phyloP scores from a whole-genome alignment of 106 monocot species.

The Dactylorhiza incarnata region DNA sequence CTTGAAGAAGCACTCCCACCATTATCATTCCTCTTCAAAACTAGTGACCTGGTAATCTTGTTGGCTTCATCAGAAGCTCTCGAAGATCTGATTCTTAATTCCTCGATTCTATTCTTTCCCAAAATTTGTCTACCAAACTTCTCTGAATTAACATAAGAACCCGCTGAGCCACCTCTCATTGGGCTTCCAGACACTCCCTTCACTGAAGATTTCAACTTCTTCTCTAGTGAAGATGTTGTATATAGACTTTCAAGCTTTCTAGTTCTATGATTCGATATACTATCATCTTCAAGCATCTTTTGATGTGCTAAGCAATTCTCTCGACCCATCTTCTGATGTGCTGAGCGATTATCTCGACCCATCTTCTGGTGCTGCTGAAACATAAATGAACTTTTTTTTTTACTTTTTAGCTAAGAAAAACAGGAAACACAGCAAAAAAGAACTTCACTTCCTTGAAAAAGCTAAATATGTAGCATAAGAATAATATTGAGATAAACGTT shows the following conservation, averaged over 20 bases:
- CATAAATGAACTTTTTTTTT: neutral
- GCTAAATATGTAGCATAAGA: neutral
- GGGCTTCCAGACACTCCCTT: slow-evolving; percentile 2
- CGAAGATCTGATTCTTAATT: neutral
- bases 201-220: neutral
- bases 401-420: neutral
- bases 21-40: neutral
- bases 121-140: neutral
- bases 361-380: neutral
- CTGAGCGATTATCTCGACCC: neutral
- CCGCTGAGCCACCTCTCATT: neutral
- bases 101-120: neutral
- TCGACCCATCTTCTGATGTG: neutral
- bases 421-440: neutral
- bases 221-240: neutral
- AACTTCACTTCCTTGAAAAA: neutral
- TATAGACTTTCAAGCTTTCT: neutral
- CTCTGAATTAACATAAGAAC: neutral
- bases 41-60: neutral
- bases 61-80: neutral
- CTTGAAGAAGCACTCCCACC: neutral
- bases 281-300: neutral
- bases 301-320: too few relatives aligned
- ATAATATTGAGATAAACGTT: neutral
- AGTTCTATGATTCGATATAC: neutral